A percentile compares a stretch with the other conserved stretches of the same genome.
phyloP scores from a whole-genome alignment of 352 stramenopile genomes.

The Globisporangium carolinianum region DNA sequence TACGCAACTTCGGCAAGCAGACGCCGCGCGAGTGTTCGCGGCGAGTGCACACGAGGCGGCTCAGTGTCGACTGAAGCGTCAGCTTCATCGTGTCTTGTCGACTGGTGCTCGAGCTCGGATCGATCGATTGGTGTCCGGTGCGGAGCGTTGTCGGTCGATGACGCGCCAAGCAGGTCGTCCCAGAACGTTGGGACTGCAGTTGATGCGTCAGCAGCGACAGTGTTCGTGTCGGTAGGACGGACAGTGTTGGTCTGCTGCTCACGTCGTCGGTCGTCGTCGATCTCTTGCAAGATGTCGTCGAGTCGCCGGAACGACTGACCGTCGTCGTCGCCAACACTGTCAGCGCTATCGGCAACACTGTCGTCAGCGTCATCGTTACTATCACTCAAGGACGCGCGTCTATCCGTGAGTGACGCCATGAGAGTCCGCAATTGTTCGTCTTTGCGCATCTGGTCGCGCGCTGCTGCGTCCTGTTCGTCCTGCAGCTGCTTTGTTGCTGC shows the following conservation, averaged over 20 bases:
- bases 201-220: background rate
- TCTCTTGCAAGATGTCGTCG: constrained; percentile 45
- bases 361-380: constrained; percentile 4
- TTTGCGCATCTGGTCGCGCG: constrained; percentile 9
- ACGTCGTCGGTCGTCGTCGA: constrained; percentile 21
- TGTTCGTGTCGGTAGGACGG: background rate
- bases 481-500: constrained; percentile 2
- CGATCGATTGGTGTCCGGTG: constrained; percentile 4
- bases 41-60: constrained; percentile 24
- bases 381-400: background rate
- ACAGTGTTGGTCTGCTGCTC: background rate
- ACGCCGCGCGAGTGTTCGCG: constrained; percentile 33
- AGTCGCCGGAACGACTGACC: constrained; percentile 10
- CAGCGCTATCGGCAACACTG: background rate
- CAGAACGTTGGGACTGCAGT: background rate
- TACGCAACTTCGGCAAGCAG: constrained; percentile 63
- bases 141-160: background rate
- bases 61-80: background rate
- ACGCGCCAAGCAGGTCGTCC: constrained; percentile 13
- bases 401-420: constrained; percentile 19
- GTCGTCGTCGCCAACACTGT: background rate
- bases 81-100: constrained; percentile 6
- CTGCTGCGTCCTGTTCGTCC: background rate
- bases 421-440: constrained; percentile 18
- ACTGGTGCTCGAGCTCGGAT: constrained; percentile 8